Conservation (phyloP, 768 basidiomycete genomes). For the Termitomyces sp. region DNA sequence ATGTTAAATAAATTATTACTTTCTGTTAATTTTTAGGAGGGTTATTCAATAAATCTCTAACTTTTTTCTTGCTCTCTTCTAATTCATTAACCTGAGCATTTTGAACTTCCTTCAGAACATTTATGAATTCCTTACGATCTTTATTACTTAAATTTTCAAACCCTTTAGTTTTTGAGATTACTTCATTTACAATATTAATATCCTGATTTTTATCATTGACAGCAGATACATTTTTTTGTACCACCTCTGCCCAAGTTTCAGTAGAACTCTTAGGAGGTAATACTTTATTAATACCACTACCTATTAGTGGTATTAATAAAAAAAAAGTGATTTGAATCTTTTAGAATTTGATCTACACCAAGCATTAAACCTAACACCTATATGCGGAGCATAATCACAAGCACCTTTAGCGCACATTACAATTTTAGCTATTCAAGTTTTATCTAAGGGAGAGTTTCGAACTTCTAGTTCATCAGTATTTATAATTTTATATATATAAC, state of each 20-base stretch:
- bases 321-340: not conserved
- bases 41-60: too few relatives aligned
- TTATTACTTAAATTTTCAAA: not conserved
- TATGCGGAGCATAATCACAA: not conserved
- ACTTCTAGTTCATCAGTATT: not conserved
- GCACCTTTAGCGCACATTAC: not conserved
- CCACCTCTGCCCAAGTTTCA: too few relatives aligned
- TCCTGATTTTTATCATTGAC: not conserved
- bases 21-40: too few relatives aligned
- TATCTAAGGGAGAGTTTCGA: slow-evolving; percentile 4
- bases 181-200: not conserved
- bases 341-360: slow-evolving; percentile 1
- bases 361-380: not conserved
- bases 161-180: slow-evolving; percentile 3
- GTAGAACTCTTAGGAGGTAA: not conserved
- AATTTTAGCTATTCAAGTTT: not conserved
- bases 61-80: too few relatives aligned
- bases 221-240: too few relatives aligned
- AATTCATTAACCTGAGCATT: too few relatives aligned
- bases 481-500: not conserved
- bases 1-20: too few relatives aligned
- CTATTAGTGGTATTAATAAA: not conserved
- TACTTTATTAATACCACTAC: not conserved
- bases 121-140: not conserved
- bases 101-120: too few relatives aligned